Base-by-base conservation (phyloP, 129 eudicot genomes). In the Deinandra increscens region DNA sequence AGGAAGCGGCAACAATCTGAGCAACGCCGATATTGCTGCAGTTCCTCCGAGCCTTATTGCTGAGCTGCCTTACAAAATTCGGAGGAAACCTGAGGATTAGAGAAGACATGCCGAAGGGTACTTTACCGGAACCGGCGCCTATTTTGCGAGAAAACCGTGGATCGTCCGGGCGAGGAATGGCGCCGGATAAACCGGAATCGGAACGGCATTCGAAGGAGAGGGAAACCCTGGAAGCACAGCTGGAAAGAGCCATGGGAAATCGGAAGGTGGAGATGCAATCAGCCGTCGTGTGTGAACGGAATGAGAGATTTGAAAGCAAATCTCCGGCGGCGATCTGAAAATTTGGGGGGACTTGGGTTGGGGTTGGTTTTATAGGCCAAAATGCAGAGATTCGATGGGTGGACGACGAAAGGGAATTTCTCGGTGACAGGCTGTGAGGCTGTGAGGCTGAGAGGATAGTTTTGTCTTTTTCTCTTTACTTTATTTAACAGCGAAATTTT, bases 1-100 rank as follows among this genome's bases (percentile, higher is more conserved):
- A 91, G 13, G 98, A 86, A 62, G 98, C 98, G 37, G 98, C 98
- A 36, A 86, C 98, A 8, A 91, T 79, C 49, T 88, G 98, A 6
- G 98, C 96, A 39, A 91, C 98, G 12, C 98, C 98, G 70, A 91
- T 91, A 73, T 91, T 91, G 82, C 98, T 84, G 61, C 98, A 91
- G 79, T 91, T 91, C 75, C 98, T 79, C 56, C 97, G 75, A 51
- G 97, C 97, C 82, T 91, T 91, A 46, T 59, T 88, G 85, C 96
- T 91, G 31, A 91, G 83, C 84, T 91, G 97, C 7, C 97, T 19
- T 37, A 91, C 97, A 36, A 91, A 91, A 51, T 88, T 86, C 0
- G 97, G 97, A 2, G 97, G 97, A 51, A 91, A 91, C 66, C 94
- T 60, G 37, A 80, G 58, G 3, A 91, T 88, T 70, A 82, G 56